phyloP scores from a whole-genome alignment of 805 yeast genomes.

The Candida ficus region DNA sequence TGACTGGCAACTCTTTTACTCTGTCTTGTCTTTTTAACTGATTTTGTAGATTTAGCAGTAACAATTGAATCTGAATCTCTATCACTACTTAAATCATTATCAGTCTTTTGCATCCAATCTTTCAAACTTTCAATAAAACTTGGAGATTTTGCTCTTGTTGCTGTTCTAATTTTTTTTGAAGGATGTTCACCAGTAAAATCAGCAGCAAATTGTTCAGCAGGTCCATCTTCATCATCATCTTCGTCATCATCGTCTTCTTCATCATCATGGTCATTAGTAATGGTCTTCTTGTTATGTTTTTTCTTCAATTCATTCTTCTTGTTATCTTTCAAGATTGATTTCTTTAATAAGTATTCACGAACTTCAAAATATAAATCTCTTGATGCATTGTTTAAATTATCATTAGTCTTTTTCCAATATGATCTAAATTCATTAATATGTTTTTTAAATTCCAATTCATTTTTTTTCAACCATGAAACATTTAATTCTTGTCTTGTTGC shows the following conservation, averaged over 20 bases:
- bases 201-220: conserved; percentile 34
- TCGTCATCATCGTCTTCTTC: conserved; percentile 16
- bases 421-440: conserved; percentile 84
- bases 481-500: conserved; percentile 95
- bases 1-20: neutral
- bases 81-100: conserved; percentile 13
- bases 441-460: conserved; percentile 89
- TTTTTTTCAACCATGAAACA: conserved; percentile 96
- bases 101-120: conserved; percentile 31
- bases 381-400: conserved; percentile 63
- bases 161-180: conserved; percentile 9
- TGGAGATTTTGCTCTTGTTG: conserved; percentile 16
- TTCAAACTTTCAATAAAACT: conserved; percentile 27
- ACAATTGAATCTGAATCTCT: conserved; percentile 14
- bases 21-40: neutral
- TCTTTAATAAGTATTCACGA: conserved; percentile 60
- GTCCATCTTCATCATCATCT: conserved; percentile 19
- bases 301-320: conserved; percentile 14
- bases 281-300: conserved; percentile 9
- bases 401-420: conserved; percentile 75
- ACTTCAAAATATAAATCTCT: conserved; percentile 83
- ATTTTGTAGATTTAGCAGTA: conserved; percentile 1
- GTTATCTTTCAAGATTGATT: conserved; percentile 25
- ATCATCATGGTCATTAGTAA: conserved; percentile 6
- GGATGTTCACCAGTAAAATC: conserved; percentile 59